Base-by-base conservation (phyloP, 2,329 filamentous ascomycete genomes). In the Tolypocladium cylindrosporum region DNA sequence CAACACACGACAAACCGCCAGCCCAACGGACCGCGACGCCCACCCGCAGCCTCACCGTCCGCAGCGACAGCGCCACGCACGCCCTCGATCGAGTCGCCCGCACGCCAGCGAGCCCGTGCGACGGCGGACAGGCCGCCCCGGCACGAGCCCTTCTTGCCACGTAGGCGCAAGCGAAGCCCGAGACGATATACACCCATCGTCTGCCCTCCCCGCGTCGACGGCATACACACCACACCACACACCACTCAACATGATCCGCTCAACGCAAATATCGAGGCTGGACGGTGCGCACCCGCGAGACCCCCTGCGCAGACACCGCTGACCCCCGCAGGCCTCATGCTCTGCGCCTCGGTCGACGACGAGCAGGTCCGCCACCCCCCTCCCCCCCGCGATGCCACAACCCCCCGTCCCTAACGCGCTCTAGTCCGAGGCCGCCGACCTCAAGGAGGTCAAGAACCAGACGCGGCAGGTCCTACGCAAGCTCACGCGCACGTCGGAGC, bases 331-430 rank as follows among this genome's bases (percentile, higher is more conserved):
- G 92, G 93, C 81, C 84, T 97, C 64, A 92, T 96, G 81, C 84
- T 99, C 65, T 93, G 91, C 70, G 93, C 93, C 60, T 96, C 92
- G 2, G 90, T 96, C 67, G 94, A 97, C 74, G 91, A 97, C 72
- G 89, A 91, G 69, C 85, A 89, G 77, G 86, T 88, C 69, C 60
- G 74, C 65, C 42, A 3, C 40, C 34, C 57, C 54, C 56, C 42
- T 27, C 37, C 59, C 34, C 31, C 60, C 36, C 51, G 40, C 37
- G 16, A 43, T 24, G 16, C n/a, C 42, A 7, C 19, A 13, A 42
- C 11, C 11, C 24, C 56, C 55, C 60, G 39, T n/a, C 24, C 19
- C 27, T n/a, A 10, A 36, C 43, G 34, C n/a, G 2, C 36, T 31
- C 19, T 58, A 73, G 68, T 83, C 87, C 64, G 88, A 93, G 70